Evolutionary conservation across 2,329 filamentous ascomycete species (phyloP).

Genomic region (Alternaria burnsii): DNA sequence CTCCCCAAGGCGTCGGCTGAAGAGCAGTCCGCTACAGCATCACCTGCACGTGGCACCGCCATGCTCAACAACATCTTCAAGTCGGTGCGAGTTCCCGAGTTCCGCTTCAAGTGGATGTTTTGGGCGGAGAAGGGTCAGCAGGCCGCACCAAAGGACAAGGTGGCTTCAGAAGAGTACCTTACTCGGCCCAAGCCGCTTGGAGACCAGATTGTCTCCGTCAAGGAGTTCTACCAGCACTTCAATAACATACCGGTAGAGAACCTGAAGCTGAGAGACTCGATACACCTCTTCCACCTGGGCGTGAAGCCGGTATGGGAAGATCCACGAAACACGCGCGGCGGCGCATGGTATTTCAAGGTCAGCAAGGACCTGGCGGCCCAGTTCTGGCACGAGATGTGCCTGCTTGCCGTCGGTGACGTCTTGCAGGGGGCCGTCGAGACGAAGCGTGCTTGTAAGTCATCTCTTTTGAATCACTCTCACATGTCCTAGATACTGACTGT

Average conservation of each 20-base stretch:
- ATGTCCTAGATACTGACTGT: neutral
- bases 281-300: slow-evolving; percentile 82
- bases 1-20: slow-evolving; percentile 69
- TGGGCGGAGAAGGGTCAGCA: slow-evolving; percentile 58
- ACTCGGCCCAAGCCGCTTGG: slow-evolving; percentile 56
- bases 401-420: slow-evolving; percentile 84
- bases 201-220: slow-evolving; percentile 56
- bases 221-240: slow-evolving; percentile 61
- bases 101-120: slow-evolving; percentile 62
- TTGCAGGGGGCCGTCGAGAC: slow-evolving; percentile 75
- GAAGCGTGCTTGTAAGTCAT: slow-evolving; percentile 64
- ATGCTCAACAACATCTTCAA: slow-evolving; percentile 65
- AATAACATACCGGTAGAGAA: slow-evolving; percentile 80
- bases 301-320: slow-evolving; percentile 89
- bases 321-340: slow-evolving; percentile 82
- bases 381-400: slow-evolving; percentile 82
- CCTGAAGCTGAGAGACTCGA: slow-evolving; percentile 71
- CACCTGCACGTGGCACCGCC: slow-evolving; percentile 78
- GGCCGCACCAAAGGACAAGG: slow-evolving; percentile 32
- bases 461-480: neutral
- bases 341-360: slow-evolving; percentile 92
- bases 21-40: slow-evolving; percentile 68
- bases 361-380: slow-evolving; percentile 75
- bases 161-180: slow-evolving; percentile 51
- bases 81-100: slow-evolving; percentile 58